These are phyloP conservation scores for Conticribra weissflogii DNA, from an alignment of 108 stramenopile species.

Conservation along the genomic window DNA sequence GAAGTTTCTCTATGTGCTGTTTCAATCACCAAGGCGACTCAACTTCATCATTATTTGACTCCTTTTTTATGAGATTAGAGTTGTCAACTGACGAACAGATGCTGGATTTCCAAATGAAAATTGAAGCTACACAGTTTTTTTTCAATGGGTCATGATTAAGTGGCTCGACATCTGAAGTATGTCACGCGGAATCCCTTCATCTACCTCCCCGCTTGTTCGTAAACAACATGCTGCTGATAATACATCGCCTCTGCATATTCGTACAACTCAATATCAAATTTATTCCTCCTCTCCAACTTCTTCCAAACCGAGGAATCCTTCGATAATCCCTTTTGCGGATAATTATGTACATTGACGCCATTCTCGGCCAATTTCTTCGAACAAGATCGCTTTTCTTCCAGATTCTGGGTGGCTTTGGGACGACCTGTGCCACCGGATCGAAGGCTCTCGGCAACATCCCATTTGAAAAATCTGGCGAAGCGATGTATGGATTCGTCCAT, in stretches of 20 bases:
- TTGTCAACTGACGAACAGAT: too few species aligned
- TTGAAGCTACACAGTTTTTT: too few species aligned
- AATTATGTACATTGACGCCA: conserved; percentile 19
- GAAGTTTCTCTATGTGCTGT: too few species aligned
- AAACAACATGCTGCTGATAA: conserved; percentile 16
- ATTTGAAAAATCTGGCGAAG: conserved; percentile 38
- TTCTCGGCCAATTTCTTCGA: conserved; percentile 17
- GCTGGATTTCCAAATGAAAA: too few species aligned
- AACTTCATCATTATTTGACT: too few species aligned
- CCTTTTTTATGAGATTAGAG: too few species aligned
- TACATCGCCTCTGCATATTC: conserved; percentile 39
- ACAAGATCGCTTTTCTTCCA: conserved; percentile 4
- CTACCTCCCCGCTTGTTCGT: too few species aligned
- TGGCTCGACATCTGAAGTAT: too few species aligned
- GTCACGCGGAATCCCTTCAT: too few species aligned
- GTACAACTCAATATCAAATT: conserved; percentile 43
- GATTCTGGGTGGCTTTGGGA: neutral
- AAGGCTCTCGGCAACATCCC: conserved; percentile 8
- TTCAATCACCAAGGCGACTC: too few species aligned
- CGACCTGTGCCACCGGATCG: neutral
- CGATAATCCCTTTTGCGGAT: conserved; percentile 1
- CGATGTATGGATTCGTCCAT: conserved; percentile 32
- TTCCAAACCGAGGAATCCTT: conserved; percentile 14
- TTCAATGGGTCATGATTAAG: too few species aligned
- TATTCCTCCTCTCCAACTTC: conserved; percentile 29